These are phyloP conservation scores for Phytophthora pistaciae DNA, from an alignment of 352 stramenopile genomes.

Conservation along the genomic window DNA sequence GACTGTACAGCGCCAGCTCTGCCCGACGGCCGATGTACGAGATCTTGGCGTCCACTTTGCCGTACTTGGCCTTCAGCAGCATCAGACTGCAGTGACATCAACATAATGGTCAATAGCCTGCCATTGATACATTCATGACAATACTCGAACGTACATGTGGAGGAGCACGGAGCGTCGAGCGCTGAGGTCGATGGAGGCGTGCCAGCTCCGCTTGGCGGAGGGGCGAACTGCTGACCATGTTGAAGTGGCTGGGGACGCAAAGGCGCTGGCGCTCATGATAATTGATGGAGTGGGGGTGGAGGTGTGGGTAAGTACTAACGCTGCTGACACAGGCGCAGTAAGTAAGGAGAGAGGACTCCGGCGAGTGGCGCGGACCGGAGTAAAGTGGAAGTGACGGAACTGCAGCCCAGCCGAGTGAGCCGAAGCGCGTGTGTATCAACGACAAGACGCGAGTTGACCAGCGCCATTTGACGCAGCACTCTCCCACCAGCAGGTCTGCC, in stretches of 20 bases:
- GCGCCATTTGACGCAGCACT: constrained; percentile 26
- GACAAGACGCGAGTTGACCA: constrained; percentile 27
- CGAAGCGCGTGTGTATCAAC: constrained; percentile 13
- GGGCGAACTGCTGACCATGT: constrained; percentile 8
- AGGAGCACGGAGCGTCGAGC: constrained; percentile 60
- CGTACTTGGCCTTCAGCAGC: constrained; percentile 73
- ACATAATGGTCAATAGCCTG: background rate
- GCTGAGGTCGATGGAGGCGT: constrained; percentile 46
- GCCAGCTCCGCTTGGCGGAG: constrained; percentile 47
- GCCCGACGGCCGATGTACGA: constrained; percentile 68
- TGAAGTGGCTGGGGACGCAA: constrained; percentile 7
- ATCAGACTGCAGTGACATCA: constrained; percentile 39
- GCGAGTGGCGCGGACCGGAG: constrained; percentile 33
- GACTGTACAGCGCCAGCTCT: constrained; percentile 63
- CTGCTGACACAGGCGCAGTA: constrained; percentile 24
- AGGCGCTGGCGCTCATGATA: constrained; percentile 31
- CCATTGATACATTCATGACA: background rate
- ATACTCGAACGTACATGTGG: constrained; percentile 50
- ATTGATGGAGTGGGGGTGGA: background rate
- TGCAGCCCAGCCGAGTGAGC: background rate
- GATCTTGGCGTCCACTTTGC: constrained; percentile 64
- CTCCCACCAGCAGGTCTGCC: constrained; percentile 37
- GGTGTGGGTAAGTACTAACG: constrained; percentile 34
- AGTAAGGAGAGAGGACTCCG: constrained; percentile 29
- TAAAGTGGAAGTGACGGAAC: constrained; percentile 36